Conservation (phyloP, 129 eudicot genomes). For the Glebionis coronaria region DNA sequence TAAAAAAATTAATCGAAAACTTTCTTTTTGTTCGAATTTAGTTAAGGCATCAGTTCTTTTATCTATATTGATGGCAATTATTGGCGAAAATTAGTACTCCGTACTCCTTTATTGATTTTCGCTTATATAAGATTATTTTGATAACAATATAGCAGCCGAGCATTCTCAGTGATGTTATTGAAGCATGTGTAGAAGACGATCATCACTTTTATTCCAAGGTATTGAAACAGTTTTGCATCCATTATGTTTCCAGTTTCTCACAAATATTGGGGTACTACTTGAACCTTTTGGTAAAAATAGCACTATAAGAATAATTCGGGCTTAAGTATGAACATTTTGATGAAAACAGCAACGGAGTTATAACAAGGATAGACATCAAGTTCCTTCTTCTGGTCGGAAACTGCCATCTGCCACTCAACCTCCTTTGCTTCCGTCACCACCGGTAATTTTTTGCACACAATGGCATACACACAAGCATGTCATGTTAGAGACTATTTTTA, state of each 20-base stretch:
- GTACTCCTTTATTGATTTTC: neutral
- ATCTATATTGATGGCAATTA: neutral
- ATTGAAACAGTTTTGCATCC: conserved; percentile 10
- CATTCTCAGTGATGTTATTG: conserved; percentile 4
- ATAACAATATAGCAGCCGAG: conserved; percentile 11
- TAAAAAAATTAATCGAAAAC: neutral
- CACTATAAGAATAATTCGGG: neutral
- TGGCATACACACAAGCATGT: conserved; percentile 16
- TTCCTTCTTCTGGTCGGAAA: conserved; percentile 18
- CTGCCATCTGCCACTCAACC: conserved; percentile 11
- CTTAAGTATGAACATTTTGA: neutral
- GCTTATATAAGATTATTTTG: neutral
- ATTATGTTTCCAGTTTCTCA: neutral
- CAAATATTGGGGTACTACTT: neutral
- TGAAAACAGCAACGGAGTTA: conserved; percentile 22
- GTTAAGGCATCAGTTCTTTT: neutral
- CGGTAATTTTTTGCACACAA: conserved; percentile 22
- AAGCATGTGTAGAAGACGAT: conserved; percentile 26
- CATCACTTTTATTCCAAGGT: conserved; percentile 21
- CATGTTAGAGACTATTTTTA: conserved; percentile 9
- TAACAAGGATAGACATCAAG: conserved; percentile 24
- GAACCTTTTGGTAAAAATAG: neutral
- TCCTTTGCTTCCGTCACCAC: conserved; percentile 35
- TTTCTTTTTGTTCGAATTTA: neutral
- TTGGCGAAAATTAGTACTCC: neutral